phyloP scores from a whole-genome alignment of 768 basidiomycete genomes.

The Phylloporus scabripes region DNA sequence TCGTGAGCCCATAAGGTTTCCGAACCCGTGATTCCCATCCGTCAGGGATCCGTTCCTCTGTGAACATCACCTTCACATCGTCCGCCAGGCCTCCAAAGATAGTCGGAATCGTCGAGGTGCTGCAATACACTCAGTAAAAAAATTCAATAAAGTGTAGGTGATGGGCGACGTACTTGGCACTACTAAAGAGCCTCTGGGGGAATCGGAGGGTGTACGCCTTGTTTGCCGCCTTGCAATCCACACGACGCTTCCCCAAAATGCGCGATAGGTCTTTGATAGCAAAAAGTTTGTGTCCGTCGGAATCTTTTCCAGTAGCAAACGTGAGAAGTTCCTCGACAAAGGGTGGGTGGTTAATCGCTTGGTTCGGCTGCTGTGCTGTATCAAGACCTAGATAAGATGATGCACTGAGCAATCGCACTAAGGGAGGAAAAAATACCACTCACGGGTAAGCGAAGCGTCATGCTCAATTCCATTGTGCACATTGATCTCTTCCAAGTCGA shows the following conservation, averaged over 20 bases:
- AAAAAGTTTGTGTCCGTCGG: constrained; percentile 42
- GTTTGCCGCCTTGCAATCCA: constrained; percentile 49
- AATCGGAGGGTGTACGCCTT: constrained; percentile 47
- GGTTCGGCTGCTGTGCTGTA: constrained; percentile 40
- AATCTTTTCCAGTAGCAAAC: constrained; percentile 54
- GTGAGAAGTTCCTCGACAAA: constrained; percentile 54
- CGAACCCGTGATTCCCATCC: constrained; percentile 64
- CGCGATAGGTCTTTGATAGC: constrained; percentile 55
- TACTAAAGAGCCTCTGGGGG: constrained; percentile 58
- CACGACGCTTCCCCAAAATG: constrained; percentile 55
- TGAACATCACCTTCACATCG: constrained; percentile 51
- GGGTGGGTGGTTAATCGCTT: constrained; percentile 44
- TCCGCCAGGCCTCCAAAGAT: constrained; percentile 59
- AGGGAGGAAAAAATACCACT: not conserved
- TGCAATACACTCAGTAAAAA: constrained; percentile 23
- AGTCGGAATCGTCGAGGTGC: constrained; percentile 56
- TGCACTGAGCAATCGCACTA: not conserved
- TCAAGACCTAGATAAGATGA: constrained; percentile 49
- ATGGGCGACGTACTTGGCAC: constrained; percentile 50
- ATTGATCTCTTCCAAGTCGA: constrained; percentile 47
- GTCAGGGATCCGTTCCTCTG: constrained; percentile 64
- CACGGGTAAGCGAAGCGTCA: constrained; percentile 27
- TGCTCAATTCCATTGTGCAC: constrained; percentile 17
- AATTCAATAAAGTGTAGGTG: not conserved
- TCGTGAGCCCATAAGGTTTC: constrained; percentile 54